A percentile compares a stretch with the other conserved stretches of the same genome.
Evolutionary conservation across 768 basidiomycete genomes (phyloP).

Genomic region (Suillus ampliporus): DNA sequence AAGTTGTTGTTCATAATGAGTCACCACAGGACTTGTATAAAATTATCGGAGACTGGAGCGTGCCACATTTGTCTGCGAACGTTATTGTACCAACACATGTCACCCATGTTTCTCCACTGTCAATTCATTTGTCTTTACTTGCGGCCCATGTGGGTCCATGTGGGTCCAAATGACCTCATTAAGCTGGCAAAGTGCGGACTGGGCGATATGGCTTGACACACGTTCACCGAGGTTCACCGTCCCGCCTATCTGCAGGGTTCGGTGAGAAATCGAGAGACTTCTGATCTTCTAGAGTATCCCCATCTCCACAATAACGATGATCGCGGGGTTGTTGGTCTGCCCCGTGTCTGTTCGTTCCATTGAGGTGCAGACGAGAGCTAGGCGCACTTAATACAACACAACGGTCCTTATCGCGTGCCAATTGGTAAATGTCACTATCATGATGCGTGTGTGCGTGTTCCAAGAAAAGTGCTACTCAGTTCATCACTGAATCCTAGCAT

Average conservation of each 20-base stretch:
- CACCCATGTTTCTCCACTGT: constrained; percentile 25
- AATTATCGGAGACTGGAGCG: constrained; percentile 7
- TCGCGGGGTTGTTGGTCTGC: background rate
- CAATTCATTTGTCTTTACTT: background rate
- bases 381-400: no score
- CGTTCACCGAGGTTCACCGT: no score
- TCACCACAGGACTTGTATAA: constrained; percentile 26
- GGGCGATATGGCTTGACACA: background rate
- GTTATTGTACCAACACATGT: constrained; percentile 14
- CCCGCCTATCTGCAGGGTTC: background rate
- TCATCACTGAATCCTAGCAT: constrained; percentile 32
- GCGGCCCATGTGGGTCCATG: background rate
- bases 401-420: background rate
- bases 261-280: background rate
- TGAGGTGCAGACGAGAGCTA: background rate
- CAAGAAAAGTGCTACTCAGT: background rate
- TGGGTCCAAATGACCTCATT: no score
- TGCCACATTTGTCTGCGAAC: background rate
- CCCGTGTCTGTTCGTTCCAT: background rate
- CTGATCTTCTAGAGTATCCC: background rate
- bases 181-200: background rate
- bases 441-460: background rate
- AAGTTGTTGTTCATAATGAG: background rate
- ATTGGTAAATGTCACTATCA: no score
- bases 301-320: background rate